phyloP scores from a whole-genome alignment of 192 early-diverging fungal species.

The Coemansia sp. region DNA sequence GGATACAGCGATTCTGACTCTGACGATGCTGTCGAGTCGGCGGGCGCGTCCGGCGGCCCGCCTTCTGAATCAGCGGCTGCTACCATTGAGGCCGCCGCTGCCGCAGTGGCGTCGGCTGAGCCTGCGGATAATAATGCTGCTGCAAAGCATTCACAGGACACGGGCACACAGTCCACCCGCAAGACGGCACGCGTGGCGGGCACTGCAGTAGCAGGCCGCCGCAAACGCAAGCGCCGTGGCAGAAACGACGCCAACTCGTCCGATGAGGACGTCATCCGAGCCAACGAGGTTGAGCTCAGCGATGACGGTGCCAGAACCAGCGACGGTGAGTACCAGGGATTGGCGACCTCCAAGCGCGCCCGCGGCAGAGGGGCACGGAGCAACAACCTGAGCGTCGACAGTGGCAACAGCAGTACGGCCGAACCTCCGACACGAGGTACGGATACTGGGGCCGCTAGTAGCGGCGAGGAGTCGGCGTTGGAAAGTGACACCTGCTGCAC shows the following conservation, averaged over 20 bases:
- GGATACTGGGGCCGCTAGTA: conserved; percentile 61
- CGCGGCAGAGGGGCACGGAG: conserved; percentile 22
- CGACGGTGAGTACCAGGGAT: conserved; percentile 43
- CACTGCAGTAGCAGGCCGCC: neutral
- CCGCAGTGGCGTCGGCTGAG: conserved; percentile 20
- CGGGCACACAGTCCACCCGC: conserved; percentile 5
- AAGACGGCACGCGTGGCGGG: conserved; percentile 12
- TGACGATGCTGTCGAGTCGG: conserved; percentile 32
- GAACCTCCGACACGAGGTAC: conserved; percentile 28
- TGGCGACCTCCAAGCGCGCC: conserved; percentile 31
- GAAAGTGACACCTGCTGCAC: conserved; percentile 26
- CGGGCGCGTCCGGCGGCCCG: conserved; percentile 21
- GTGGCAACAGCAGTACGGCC: conserved; percentile 49
- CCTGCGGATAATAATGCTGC: conserved; percentile 20
- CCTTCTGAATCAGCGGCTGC: conserved; percentile 12
- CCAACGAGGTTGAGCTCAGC: conserved; percentile 55
- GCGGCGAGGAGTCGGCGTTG: conserved; percentile 66
- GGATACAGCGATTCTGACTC: conserved; percentile 55
- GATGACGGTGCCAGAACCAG: conserved; percentile 31
- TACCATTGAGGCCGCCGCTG: conserved; percentile 13
- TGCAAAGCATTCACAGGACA: neutral
- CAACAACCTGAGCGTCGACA: conserved; percentile 41
- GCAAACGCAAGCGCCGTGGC: conserved; percentile 52
- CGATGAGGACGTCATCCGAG: conserved; percentile 54
- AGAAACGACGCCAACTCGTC: conserved; percentile 33